phyloP scores from a whole-genome alignment of 2,329 filamentous ascomycete species.

The Furcasterigmium furcatum region DNA sequence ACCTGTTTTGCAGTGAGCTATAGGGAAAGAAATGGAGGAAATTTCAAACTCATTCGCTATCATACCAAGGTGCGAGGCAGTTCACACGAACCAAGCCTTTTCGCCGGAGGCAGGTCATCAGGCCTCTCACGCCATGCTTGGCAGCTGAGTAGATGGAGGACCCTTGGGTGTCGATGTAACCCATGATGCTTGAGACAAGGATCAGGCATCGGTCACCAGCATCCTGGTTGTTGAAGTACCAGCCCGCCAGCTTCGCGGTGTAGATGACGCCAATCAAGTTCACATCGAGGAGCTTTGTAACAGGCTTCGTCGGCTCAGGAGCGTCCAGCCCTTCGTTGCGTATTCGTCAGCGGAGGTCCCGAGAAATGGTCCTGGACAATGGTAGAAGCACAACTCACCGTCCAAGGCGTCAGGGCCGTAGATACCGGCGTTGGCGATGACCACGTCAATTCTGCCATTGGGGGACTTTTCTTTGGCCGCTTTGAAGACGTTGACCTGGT shows the following conservation, averaged over 20 bases:
- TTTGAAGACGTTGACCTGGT: slow-evolving; percentile 37
- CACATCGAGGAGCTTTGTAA: slow-evolving; percentile 36
- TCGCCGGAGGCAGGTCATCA: slow-evolving; percentile 37
- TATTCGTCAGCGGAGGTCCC: too few relatives aligned
- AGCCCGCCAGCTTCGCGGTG: slow-evolving; percentile 41
- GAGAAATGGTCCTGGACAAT: too few relatives aligned
- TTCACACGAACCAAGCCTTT: slow-evolving; percentile 31
- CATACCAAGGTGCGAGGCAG: slow-evolving; percentile 31
- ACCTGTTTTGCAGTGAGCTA: too few relatives aligned
- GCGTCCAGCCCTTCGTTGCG: too few relatives aligned
- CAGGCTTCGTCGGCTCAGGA: slow-evolving; percentile 28
- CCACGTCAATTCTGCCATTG: slow-evolving; percentile 36
- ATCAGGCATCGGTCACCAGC: slow-evolving; percentile 43
- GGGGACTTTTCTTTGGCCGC: slow-evolving; percentile 29
- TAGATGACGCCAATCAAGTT: slow-evolving; percentile 38
- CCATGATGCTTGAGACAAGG: slow-evolving; percentile 42
- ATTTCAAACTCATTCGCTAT: too few relatives aligned
- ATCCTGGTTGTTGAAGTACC: slow-evolving; percentile 38
- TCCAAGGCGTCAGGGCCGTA: too few relatives aligned
- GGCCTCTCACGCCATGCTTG: slow-evolving; percentile 38
- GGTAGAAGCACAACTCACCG: slow-evolving; percentile 21
- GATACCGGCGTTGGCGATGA: slow-evolving; percentile 46
- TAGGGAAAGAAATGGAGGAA: too few relatives aligned
- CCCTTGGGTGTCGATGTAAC: slow-evolving; percentile 41
- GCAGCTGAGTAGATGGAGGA: slow-evolving; percentile 36